phyloP scores from a whole-genome alignment of 2,329 filamentous ascomycete genomes.

The Thielaviopsis euricoi region DNA sequence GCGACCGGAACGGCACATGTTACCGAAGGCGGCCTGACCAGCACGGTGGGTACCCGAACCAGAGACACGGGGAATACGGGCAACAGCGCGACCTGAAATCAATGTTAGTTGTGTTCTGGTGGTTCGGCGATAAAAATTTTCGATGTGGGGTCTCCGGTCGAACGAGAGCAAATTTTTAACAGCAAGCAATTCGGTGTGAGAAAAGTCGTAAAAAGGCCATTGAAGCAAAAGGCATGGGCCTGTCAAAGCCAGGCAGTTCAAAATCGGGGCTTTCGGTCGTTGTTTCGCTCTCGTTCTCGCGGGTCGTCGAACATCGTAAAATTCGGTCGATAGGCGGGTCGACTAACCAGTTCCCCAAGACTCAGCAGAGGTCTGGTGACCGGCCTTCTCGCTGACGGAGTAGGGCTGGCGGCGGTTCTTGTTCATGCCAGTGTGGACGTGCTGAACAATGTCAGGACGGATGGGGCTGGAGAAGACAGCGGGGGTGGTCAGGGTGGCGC shows the following conservation, averaged over 20 bases:
- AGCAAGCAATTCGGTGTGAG: not conserved
- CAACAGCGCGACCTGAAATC: slow-evolving; percentile 81
- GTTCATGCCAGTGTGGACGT: slow-evolving; percentile 96
- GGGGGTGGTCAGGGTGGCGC: slow-evolving; percentile 80
- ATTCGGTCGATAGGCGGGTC: not conserved
- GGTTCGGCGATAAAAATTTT: slow-evolving; percentile 1
- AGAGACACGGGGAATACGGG: slow-evolving; percentile 99
- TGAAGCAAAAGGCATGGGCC: too few relatives aligned
- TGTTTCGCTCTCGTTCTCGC: not conserved
- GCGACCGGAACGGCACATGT: slow-evolving; percentile 99
- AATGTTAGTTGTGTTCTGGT: slow-evolving; percentile 3
- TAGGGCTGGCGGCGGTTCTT: slow-evolving; percentile 99
- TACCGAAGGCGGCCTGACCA: slow-evolving; percentile 99
- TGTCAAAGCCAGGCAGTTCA: too few relatives aligned
- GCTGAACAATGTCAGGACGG: slow-evolving; percentile 97
- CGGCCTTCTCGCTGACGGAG: slow-evolving; percentile 99
- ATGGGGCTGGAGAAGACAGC: slow-evolving; percentile 95
- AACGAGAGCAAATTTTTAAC: not conserved
- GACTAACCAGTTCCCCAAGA: slow-evolving; percentile 97
- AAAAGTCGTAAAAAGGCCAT: too few relatives aligned
- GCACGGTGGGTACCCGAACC: slow-evolving; percentile 99
- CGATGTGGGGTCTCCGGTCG: not conserved
- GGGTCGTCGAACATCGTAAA: not conserved
- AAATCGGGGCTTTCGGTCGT: not conserved
- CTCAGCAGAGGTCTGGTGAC: slow-evolving; percentile 99